A percentile compares a stretch with the other conserved stretches of the same genome.
These are phyloP conservation scores for Colletotrichum euphorbiae DNA, from an alignment of 2,329 filamentous ascomycete species.

Conservation along the genomic window DNA sequence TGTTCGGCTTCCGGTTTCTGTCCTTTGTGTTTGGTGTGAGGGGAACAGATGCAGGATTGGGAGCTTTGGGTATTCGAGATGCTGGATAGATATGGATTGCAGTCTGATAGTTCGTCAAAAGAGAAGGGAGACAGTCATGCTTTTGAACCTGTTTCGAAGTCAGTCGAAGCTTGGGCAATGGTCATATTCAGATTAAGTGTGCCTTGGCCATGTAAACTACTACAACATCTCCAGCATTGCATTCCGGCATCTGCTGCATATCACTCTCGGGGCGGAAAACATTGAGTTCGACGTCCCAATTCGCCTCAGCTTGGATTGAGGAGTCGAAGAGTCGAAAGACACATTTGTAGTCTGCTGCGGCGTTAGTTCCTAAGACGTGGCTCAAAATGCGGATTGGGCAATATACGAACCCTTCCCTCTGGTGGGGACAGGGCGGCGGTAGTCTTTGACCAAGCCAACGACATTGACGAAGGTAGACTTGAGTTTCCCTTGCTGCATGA, in stretches of 20 bases:
- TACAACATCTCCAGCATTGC: conserved; percentile 70
- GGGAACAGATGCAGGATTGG: conserved; percentile 44
- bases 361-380: conserved; percentile 12
- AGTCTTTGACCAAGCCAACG: conserved; percentile 78
- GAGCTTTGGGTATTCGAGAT: conserved; percentile 53
- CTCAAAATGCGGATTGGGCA: not conserved
- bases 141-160: conserved; percentile 54
- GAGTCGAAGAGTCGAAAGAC: conserved; percentile 71
- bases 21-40: conserved; percentile 40
- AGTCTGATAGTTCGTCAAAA: conserved; percentile 58
- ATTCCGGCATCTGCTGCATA: conserved; percentile 59
- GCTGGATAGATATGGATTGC: conserved; percentile 59
- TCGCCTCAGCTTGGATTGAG: conserved; percentile 58
- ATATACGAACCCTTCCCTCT: conserved; percentile 60
- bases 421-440: conserved; percentile 63
- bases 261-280: conserved; percentile 66
- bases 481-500: conserved; percentile 55
- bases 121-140: conserved; percentile 50
- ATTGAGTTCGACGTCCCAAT: conserved; percentile 59
- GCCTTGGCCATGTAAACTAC: conserved; percentile 70
- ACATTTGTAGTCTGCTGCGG: conserved; percentile 66
- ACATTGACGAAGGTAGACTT: conserved; percentile 61
- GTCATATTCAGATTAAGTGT: conserved; percentile 13
- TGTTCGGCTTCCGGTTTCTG: conserved; percentile 41
- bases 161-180: conserved; percentile 6